These are phyloP conservation scores for Pseudozyma flocculosa DNA, from an alignment of 1,284 basidiomycete species.

Conservation along the genomic window DNA sequence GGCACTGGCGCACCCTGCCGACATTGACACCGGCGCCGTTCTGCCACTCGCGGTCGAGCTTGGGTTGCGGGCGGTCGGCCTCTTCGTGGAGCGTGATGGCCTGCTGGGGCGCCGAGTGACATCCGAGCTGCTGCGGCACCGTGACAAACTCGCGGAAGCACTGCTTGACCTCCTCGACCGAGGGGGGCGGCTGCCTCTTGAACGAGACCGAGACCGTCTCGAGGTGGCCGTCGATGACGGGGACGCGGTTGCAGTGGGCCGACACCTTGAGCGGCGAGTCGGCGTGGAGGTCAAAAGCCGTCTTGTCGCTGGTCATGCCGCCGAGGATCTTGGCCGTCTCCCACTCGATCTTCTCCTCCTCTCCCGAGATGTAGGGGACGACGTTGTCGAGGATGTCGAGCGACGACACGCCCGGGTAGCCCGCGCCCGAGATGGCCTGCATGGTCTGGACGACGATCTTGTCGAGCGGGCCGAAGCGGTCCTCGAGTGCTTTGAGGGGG, in stretches of 20 bases:
- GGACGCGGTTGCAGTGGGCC: constrained; percentile 87
- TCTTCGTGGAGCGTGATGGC: constrained; percentile 92
- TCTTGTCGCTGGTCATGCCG: constrained; percentile 38
- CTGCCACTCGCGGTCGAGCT: constrained; percentile 86
- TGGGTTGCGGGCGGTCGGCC: constrained; percentile 87
- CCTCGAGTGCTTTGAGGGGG: constrained; percentile 87
- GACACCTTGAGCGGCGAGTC: constrained; percentile 78
- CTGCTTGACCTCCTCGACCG: constrained; percentile 81
- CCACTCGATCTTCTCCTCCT: constrained; percentile 95
- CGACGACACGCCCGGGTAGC: constrained; percentile 88
- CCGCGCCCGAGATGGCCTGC: constrained; percentile 95
- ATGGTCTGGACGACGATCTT: constrained; percentile 88
- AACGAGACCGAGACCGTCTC: constrained; percentile 87
- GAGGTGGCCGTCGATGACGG: constrained; percentile 88
- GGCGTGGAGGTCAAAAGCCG: constrained; percentile 78
- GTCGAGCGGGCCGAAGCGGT: constrained; percentile 88
- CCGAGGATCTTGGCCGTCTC: constrained; percentile 97
- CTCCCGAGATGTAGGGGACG: constrained; percentile 85
- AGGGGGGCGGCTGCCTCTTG: constrained; percentile 74
- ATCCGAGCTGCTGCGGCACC: constrained; percentile 75
- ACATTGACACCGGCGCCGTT: constrained; percentile 90
- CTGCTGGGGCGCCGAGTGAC: constrained; percentile 81
- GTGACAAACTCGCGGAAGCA: constrained; percentile 75
- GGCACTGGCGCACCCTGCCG: constrained; percentile 84
- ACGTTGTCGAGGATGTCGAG: constrained; percentile 96